These are phyloP conservation scores for Corylus avellana DNA, from an alignment of 306 rosid genomes.

Conservation along the genomic window DNA sequence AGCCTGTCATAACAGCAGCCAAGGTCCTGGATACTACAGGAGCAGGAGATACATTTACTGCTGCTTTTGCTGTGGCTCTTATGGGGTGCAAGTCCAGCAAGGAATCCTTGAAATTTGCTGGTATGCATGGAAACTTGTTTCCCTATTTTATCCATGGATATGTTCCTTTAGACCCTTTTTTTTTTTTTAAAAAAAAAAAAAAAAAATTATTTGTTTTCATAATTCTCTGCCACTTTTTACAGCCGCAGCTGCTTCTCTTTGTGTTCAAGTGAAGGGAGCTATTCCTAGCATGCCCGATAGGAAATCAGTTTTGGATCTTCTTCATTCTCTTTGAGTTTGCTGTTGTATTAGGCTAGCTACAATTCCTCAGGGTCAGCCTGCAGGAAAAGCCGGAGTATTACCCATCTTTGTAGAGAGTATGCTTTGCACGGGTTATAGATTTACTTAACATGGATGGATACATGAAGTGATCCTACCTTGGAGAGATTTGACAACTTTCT, in stretches of 20 bases:
- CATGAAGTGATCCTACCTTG: no score
- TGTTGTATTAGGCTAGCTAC: neutral
- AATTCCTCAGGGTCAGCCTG: no score
- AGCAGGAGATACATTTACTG: constrained; percentile 94
- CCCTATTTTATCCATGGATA: constrained; percentile 7
- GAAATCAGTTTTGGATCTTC: constrained; percentile 67
- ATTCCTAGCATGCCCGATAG: constrained; percentile 96
- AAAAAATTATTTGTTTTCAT: constrained; percentile 2
- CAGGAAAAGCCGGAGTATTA: no score
- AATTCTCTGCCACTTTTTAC: constrained; percentile 13
- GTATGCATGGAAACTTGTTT: constrained; percentile 35
- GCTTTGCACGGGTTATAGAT: no score
- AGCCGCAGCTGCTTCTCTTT: constrained; percentile 97
- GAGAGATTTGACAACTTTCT: neutral
- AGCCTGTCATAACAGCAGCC: constrained; percentile 57
- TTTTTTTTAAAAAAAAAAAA: no score
- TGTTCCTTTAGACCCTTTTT: neutral
- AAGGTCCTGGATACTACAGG: constrained; percentile 84
- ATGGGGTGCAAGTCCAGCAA: constrained; percentile 75
- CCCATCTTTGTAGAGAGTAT: no score
- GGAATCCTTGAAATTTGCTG: constrained; percentile 79
- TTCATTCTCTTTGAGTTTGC: constrained; percentile 47
- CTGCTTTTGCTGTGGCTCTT: constrained; percentile 87
- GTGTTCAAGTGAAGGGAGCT: constrained; percentile 97
- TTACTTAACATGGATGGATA: no score